These are phyloP conservation scores for Candida maesae DNA, from an alignment of 805 yeast species.

Conservation along the genomic window DNA sequence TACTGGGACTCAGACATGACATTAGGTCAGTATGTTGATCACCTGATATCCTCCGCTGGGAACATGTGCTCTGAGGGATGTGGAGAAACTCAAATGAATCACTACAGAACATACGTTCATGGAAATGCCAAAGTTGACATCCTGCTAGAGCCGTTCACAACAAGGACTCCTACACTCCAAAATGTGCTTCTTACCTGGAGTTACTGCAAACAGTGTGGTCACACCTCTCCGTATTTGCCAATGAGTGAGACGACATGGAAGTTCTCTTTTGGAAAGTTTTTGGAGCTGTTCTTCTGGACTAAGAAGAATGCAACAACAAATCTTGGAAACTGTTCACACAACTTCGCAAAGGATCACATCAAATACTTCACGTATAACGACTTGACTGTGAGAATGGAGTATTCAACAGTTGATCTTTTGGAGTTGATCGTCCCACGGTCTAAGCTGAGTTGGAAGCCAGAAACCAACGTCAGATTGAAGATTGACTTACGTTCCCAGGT, in stretches of 20 bases:
- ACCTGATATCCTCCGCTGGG: constrained; percentile 61
- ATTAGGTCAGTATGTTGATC: constrained; percentile 85
- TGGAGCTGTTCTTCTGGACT: constrained; percentile 83
- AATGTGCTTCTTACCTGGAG: constrained; percentile 87
- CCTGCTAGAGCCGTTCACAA: constrained; percentile 57
- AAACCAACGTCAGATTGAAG: constrained; percentile 64
- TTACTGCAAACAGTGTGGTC: constrained; percentile 75
- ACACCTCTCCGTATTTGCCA: constrained; percentile 69
- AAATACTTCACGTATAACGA: constrained; percentile 83
- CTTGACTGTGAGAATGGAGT: constrained; percentile 74
- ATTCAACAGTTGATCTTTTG: constrained; percentile 67
- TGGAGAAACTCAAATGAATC: constrained; percentile 64
- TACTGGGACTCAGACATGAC: constrained; percentile 91
- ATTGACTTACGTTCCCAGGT: constrained; percentile 56
- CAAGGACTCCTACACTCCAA: constrained; percentile 48
- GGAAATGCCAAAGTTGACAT: constrained; percentile 82
- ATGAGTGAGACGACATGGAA: constrained; percentile 88
- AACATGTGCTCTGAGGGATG: constrained; percentile 79
- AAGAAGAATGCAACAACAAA: constrained; percentile 50
- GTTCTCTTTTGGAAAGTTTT: constrained; percentile 87
- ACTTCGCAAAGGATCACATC: constrained; percentile 75
- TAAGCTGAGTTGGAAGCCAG: constrained; percentile 67
- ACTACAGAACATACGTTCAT: constrained; percentile 83
- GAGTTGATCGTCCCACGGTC: constrained; percentile 77
- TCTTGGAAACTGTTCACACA: constrained; percentile 70